Evolutionary conservation across 2,329 filamentous ascomycete species (phyloP), one percentile per base, ranked within the genome.

Genomic region (Ustulina deusta): DNA sequence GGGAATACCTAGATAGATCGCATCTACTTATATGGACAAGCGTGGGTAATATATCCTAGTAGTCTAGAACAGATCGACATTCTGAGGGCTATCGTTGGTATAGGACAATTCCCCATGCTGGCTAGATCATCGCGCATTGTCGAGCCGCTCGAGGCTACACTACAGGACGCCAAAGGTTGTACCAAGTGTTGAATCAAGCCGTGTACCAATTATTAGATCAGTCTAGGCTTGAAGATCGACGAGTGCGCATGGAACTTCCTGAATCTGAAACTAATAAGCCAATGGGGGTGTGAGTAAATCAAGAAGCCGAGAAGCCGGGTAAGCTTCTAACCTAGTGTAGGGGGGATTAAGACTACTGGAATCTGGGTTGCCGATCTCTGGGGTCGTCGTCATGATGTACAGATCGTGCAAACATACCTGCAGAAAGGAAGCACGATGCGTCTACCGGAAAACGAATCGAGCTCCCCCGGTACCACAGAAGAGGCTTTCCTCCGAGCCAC

Each of bases 371-470:
- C 20, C 56, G 60, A 69, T 64, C 64, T 46, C 11, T 10, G 46
- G 36, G 13, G n/a, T 55, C 29, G 15, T 42, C 38, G 48, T 38
- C 20, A 46, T 59, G 49, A 56, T 60, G 22, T 57, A 48, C 25
- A 69, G 66, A 69, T 69, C 66, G 58, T 60, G 48, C 63, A 49
- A 36, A 40, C 48, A 65, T 27, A 42, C 49, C 27, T 52, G 40
- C 32, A 63, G 48, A 56, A 38, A 27, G 34, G n/a, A 44, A 42
- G 38, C 38, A 40, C 32, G 44, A 62, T 59, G 22, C 58, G 10
- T 63, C 44, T 60, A 34, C 42, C 38, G 52, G 36, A 49, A 54
- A 27, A 20, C 58, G 40, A 61, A 63, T 63, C 64, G 65, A 54
- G 48, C 6, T 32, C 32, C 40, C 32, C 63, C 25, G 38, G 48